Percentiles rank a stretch among this genome's conserved stretches.
Conservation (phyloP, 1,139 yeast species). For the Candida smagusa region DNA sequence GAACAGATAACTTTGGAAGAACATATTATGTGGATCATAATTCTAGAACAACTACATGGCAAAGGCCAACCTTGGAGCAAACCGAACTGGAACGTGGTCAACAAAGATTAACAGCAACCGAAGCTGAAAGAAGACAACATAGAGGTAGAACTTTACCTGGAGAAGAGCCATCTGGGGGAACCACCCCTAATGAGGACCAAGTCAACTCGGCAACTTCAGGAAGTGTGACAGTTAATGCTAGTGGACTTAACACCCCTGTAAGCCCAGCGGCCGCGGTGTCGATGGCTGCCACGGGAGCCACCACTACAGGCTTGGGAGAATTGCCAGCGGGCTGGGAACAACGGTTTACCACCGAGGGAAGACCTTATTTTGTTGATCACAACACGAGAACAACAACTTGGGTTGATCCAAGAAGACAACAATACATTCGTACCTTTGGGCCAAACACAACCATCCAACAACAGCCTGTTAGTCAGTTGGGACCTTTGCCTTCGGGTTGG, state of each 20-base stretch:
- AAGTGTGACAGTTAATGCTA: constrained; percentile 44
- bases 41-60: constrained; percentile 97
- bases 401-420: constrained; percentile 99
- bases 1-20: constrained; percentile 95
- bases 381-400: constrained; percentile 98
- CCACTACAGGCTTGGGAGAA: constrained; percentile 95
- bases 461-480: constrained; percentile 97
- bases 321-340: constrained; percentile 99
- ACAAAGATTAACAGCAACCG: constrained; percentile 62
- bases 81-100: constrained; percentile 64
- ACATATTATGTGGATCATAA: constrained; percentile 98
- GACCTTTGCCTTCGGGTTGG: constrained; percentile 99
- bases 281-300: constrained; percentile 85
- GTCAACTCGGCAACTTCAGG: constrained; percentile 32
- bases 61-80: constrained; percentile 80
- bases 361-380: constrained; percentile 97
- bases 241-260: constrained; percentile 47
- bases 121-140: constrained; percentile 87
- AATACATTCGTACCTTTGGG: constrained; percentile 92
- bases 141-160: constrained; percentile 90
- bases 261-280: constrained; percentile 73
- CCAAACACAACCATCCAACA: constrained; percentile 89
- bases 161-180: constrained; percentile 36
- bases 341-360: constrained; percentile 94
- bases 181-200: constrained; percentile 17